Evolutionary conservation across 305 asterid species (phyloP).

Genomic region (Solanum hybrid): DNA sequence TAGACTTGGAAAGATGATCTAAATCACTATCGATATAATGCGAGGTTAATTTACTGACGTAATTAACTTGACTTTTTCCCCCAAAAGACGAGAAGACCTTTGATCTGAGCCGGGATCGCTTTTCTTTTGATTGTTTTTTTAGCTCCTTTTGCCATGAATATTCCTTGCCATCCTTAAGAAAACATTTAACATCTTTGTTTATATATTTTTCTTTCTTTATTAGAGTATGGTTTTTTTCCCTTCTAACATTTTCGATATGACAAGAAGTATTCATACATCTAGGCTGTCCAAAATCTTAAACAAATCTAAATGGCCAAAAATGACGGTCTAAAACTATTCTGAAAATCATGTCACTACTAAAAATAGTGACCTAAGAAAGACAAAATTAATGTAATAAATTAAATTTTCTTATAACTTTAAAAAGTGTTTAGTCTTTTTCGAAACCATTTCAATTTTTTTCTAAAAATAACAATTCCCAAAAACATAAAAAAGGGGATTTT

Average conservation of each 20-base stretch:
- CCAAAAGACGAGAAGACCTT: too few relatives aligned
- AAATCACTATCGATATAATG: not conserved
- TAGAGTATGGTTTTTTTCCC: not conserved
- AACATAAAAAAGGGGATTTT: not conserved
- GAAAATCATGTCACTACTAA: slow-evolving; percentile 3
- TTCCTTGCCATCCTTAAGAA: not conserved
- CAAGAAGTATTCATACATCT: not conserved
- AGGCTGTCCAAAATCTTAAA: slow-evolving; percentile 3
- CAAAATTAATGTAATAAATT: not conserved
- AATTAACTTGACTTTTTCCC: not conserved
- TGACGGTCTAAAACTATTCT: not conserved
- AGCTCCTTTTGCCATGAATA: not conserved
- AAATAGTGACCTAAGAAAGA: slow-evolving; percentile 9
- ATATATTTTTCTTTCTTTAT: not conserved
- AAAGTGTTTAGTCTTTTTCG: not conserved
- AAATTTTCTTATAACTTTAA: not conserved
- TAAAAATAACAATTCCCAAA: not conserved
- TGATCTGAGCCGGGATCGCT: too few relatives aligned
- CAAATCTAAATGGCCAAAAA: not conserved
- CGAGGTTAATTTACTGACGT: too few relatives aligned
- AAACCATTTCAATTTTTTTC: slow-evolving; percentile 12
- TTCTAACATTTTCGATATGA: not conserved
- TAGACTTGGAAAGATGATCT: not conserved
- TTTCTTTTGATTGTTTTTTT: not conserved
- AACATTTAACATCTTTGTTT: not conserved